Percentiles rank a stretch among this genome's conserved stretches.
These are phyloP conservation scores for Cajanus cajan DNA, from an alignment of 306 rosid species.

Conservation along the genomic window DNA sequence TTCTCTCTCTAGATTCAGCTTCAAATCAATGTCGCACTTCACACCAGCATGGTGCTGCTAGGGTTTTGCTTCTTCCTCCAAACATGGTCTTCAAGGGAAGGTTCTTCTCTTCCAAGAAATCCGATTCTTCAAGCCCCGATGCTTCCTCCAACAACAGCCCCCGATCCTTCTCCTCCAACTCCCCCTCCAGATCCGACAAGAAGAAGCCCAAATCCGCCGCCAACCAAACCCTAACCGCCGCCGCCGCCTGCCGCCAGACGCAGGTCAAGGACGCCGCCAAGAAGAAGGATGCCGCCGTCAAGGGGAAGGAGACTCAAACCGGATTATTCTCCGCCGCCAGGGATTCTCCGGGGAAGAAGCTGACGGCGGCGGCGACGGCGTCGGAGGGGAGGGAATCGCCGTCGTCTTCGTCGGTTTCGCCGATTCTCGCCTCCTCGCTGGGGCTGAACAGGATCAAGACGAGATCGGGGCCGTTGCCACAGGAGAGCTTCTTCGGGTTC, in stretches of 20 bases:
- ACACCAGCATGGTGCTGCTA: slow-evolving; percentile 50
- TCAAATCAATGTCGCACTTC: slow-evolving; percentile 40
- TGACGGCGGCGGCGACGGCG: slow-evolving; percentile 27
- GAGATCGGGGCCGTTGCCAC: slow-evolving; percentile 97
- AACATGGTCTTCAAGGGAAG: slow-evolving; percentile 93
- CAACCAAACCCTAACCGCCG: slow-evolving; percentile 29
- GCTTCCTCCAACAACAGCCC: slow-evolving; percentile 70
- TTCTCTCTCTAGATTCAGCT: background rate
- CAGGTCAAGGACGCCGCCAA: slow-evolving; percentile 47
- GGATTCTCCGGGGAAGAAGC: slow-evolving; percentile 40
- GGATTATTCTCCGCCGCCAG: slow-evolving; percentile 17
- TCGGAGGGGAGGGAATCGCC: slow-evolving; percentile 38
- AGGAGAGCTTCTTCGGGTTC: slow-evolving; percentile 92
- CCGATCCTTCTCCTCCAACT: slow-evolving; percentile 64
- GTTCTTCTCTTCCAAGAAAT: slow-evolving; percentile 89
- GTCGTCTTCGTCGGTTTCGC: slow-evolving; percentile 64
- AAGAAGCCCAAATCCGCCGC: slow-evolving; percentile 69
- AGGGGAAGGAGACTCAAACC: slow-evolving; percentile 44
- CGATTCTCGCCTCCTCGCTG: slow-evolving; percentile 86
- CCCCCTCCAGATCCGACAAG: slow-evolving; percentile 90
- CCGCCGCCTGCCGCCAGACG: slow-evolving; percentile 30
- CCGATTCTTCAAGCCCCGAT: slow-evolving; percentile 85
- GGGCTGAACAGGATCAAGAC: slow-evolving; percentile 93
- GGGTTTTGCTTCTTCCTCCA: slow-evolving; percentile 19
- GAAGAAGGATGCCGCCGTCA: slow-evolving; percentile 53